These are phyloP conservation scores for Passiflora organensis DNA, from an alignment of 345 rosid genomes.

Conservation along the genomic window DNA sequence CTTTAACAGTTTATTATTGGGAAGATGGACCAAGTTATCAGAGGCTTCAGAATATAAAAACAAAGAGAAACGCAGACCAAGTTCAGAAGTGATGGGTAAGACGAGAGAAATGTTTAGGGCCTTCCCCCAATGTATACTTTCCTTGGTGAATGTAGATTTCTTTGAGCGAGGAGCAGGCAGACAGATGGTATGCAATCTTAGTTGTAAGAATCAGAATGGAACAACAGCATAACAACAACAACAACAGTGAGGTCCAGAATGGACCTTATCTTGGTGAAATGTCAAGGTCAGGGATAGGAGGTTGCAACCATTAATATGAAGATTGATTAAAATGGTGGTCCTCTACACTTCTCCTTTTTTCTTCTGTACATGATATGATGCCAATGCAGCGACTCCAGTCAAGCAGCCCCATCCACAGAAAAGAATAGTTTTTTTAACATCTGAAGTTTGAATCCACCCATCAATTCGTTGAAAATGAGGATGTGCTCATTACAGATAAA, in stretches of 20 bases:
- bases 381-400: slow-evolving; percentile 35
- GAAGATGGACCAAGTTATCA: background rate
- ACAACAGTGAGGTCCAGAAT: slow-evolving; percentile 7
- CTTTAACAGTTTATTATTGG: background rate
- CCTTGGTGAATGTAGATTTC: no score
- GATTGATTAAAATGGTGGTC: slow-evolving; percentile 18
- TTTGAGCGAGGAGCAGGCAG: no score
- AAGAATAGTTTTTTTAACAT: slow-evolving; percentile 7
- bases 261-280: slow-evolving; percentile 20
- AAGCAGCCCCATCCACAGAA: slow-evolving; percentile 30
- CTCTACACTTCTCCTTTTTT: slow-evolving; percentile 12
- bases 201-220: slow-evolving; percentile 15
- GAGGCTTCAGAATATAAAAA: background rate
- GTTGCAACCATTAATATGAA: slow-evolving; percentile 12
- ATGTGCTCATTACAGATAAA: background rate
- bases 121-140: no score
- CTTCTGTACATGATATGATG: slow-evolving; percentile 8
- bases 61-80: background rate
- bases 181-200: background rate
- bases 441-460: slow-evolving; percentile 35
- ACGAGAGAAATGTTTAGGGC: background rate
- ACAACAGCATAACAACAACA: slow-evolving; percentile 15
- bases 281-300: slow-evolving; percentile 12
- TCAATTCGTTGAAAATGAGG: slow-evolving; percentile 6
- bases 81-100: background rate